phyloP scores from a whole-genome alignment of 2,329 filamentous ascomycete genomes.

The Cercospora beticola region DNA sequence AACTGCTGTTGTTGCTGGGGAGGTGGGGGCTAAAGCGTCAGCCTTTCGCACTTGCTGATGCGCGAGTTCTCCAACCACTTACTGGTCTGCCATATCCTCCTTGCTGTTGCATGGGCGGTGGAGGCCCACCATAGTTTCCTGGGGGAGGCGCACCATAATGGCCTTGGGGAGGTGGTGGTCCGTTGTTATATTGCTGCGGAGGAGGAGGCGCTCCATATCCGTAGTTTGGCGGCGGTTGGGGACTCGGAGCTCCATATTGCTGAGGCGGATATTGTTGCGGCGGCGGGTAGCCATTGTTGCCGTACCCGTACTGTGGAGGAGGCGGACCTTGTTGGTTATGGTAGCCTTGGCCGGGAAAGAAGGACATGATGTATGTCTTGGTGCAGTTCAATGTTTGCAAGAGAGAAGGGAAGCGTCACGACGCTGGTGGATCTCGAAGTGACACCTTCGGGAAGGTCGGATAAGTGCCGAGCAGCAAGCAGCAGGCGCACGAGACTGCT shows the following conservation, averaged over 20 bases:
- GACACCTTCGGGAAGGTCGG: not conserved
- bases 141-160: constrained; percentile 41
- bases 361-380: constrained; percentile 26
- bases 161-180: constrained; percentile 29
- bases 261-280: constrained; percentile 32
- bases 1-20: constrained; percentile 59
- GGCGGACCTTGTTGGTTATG: constrained; percentile 34
- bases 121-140: constrained; percentile 10
- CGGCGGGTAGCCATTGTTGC: constrained; percentile 31
- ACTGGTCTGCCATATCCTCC: constrained; percentile 20
- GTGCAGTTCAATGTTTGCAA: not conserved
- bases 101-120: constrained; percentile 16
- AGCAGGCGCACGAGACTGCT: not conserved
- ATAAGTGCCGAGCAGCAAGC: not conserved
- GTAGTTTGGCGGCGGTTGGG: constrained; percentile 43
- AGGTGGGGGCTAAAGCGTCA: constrained; percentile 34
- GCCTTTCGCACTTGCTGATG: constrained; percentile 9
- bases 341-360: constrained; percentile 37
- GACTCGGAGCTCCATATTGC: constrained; percentile 40
- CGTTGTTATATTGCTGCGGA: constrained; percentile 39
- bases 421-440: not conserved
- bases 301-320: constrained; percentile 25
- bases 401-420: not conserved
- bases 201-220: constrained; percentile 45
- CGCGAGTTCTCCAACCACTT: constrained; percentile 53